Conservation (phyloP, 371 early-diverging fungal genomes). For the Chytridiales sp. region DNA sequence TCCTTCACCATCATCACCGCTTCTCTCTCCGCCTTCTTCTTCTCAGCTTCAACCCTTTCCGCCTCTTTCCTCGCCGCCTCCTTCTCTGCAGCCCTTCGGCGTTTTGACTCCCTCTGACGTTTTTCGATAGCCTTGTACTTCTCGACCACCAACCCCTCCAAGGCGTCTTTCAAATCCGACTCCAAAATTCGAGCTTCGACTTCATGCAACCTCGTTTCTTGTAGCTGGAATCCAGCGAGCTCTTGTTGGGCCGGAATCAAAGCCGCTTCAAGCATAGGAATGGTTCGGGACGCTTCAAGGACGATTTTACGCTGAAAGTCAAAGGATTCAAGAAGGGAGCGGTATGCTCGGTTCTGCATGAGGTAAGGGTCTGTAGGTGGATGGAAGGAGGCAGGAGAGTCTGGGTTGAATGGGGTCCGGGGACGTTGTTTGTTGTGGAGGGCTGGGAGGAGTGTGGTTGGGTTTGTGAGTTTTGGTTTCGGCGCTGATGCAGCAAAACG, state of each 20-base stretch:
- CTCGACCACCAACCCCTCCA: constrained; percentile 18
- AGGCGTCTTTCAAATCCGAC: constrained; percentile 13
- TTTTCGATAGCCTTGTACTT: constrained; percentile 8
- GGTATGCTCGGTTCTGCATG: constrained; percentile 14
- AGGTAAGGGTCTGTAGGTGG: constrained; percentile 12
- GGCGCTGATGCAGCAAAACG: background rate
- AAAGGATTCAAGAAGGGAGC: constrained; percentile 4
- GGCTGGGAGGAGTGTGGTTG: constrained; percentile 8
- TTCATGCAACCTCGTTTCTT: constrained; percentile 7
- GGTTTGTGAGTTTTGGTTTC: constrained; percentile 10
- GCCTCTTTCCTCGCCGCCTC: background rate
- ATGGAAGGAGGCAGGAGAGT: constrained; percentile 4
- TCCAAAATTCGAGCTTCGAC: constrained; percentile 13
- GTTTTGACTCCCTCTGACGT: background rate
- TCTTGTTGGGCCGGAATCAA: constrained; percentile 24
- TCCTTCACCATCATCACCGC: constrained; percentile 3
- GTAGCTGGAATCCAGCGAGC: constrained; percentile 18
- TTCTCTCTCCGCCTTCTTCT: background rate
- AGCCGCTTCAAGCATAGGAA: constrained; percentile 24
- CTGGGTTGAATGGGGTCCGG: background rate
- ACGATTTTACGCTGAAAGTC: background rate
- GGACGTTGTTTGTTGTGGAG: background rate
- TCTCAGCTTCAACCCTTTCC: background rate
- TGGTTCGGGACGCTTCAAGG: constrained; percentile 8
- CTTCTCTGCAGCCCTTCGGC: constrained; percentile 8